Base-by-base conservation (phyloP, 495 filamentous ascomycete genomes). In the Lasiosphaeris hirsuta region DNA sequence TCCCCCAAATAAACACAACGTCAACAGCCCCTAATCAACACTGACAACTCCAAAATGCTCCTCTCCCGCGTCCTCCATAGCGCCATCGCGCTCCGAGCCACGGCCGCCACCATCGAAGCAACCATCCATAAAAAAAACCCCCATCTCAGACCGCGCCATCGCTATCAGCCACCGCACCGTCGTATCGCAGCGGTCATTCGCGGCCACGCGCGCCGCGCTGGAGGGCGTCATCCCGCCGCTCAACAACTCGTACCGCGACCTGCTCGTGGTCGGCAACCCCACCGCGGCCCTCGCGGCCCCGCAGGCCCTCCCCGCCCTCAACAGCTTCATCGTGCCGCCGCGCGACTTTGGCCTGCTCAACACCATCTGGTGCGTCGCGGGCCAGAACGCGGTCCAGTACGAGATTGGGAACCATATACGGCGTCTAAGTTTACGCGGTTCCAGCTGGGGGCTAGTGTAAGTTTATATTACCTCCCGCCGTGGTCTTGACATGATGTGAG, bases 351-450 rank as follows among this genome's bases (percentile, higher is more conserved):
- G 51, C 2, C 7, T 34, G 18, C 23, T 54, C 10, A 37, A 35
- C 14, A 34, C 17, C 4, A 34, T 54, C n/a, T 54, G 33, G 11
- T 8, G n/a, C 13, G 33, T 44, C 5, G 13, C 17, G 9, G 51
- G 38, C 15, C 9, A 54, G 23, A 43, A 18, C 17, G 51, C 51
- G 40, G 14, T 54, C 17, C 39, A 54, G 51, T 54, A 54, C 38
- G 51, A 54, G 10, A 54, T 54, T 54, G 51, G 51, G 39, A 54
- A 54, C 51, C 51, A 39, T 54, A 43, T 13, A 54, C 51, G 51
- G 51, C 51, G 9, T 39, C 30, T 18, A 54, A 54, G 38, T 44
- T 54, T 54, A 39, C 37, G 14, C 37, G 51, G 37, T 43, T 23
- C 15, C 10, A 54, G 10, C 15, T 54, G 6, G 51, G 39, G 2